Base-by-base conservation (phyloP, 495 filamentous ascomycete genomes). In the Penicillium egyptiacum region DNA sequence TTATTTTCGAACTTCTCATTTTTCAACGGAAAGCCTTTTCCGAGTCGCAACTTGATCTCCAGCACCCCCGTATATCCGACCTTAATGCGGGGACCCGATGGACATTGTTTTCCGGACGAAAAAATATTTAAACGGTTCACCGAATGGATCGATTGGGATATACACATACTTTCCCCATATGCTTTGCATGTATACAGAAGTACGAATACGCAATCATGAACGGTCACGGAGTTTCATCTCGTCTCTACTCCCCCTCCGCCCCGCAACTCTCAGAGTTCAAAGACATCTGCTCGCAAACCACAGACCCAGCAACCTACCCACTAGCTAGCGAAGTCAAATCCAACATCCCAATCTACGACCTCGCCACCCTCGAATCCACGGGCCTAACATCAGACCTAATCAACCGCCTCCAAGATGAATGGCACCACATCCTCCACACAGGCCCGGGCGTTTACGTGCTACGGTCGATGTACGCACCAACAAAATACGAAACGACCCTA, bases 401-500 rank as follows among this genome's bases (percentile, higher is more conserved):
- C 33, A 55, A 64, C 41, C 28, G 50, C 42, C 74, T 83, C 1
- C 80, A 82, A 61, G 75, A 81, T 62, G 81, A 83, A 72, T 81
- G 79, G 77, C 67, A 83, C 65, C 73, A 83, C 67, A 76, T 78
- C 66, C 74, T 83, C 12, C 64, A 70, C 54, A 63, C 53, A 9
- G 82, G 82, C 1, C 78, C 82, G 0, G 82, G 82, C 35, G 77
- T 83, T 55, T 76, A 79, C 67, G 70, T 83, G 19, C 70, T 82
- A 7, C 70, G 76, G 39, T 56, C 65, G 44, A 77, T 83, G 70
- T 81, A 76, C 66, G 19, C 60, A 19, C 60, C 64, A 1, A 5
- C 57, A 16, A 52, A 45, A n/a, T 71, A 74, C 60, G 16, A 17
- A 39, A 33, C 11, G 17, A 70, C 69, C 50, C 69, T 83, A n/a